Conservation (phyloP, 2,329 filamentous ascomycete species). For the Raffaelea arxii region DNA sequence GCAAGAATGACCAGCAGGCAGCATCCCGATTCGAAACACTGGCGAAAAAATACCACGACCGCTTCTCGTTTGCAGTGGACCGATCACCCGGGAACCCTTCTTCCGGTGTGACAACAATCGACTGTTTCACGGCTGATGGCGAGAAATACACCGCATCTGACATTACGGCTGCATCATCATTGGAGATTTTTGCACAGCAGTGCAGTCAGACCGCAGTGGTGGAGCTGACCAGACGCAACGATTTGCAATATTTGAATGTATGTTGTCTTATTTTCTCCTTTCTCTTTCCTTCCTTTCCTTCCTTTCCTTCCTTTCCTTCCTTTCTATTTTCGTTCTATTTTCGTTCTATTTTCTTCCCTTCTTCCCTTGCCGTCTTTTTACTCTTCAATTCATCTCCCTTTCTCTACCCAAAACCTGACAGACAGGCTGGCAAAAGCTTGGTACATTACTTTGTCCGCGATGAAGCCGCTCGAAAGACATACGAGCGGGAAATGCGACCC, state of each 20-base stretch:
- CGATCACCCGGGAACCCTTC: background rate
- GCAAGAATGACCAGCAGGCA: constrained; percentile 18
- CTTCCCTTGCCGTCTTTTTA: constrained; percentile 11
- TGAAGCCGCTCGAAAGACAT: constrained; percentile 22
- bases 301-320: background rate
- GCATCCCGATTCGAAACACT: constrained; percentile 20
- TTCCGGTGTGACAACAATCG: constrained; percentile 31
- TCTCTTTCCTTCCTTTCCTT: background rate
- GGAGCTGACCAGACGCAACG: constrained; percentile 34
- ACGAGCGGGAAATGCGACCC: constrained; percentile 24
- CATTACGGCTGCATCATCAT: constrained; percentile 16
- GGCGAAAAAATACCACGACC: constrained; percentile 27
- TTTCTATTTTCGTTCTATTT: background rate
- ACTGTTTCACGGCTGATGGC: too few relatives aligned
- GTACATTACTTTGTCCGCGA: constrained; percentile 23
- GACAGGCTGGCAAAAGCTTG: constrained; percentile 18
- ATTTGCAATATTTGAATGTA: constrained; percentile 30
- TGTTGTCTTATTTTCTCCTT: constrained; percentile 11
- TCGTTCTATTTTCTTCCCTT: background rate
- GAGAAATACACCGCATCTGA: constrained; percentile 19
- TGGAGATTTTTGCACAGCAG: constrained; percentile 27
- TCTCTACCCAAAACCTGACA: background rate
- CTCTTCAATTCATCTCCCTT: background rate
- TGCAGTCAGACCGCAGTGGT: constrained; percentile 31
- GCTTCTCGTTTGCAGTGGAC: constrained; percentile 30